phyloP scores from a whole-genome alignment of 169 alveolate species.

The Plasmodium relictum region DNA sequence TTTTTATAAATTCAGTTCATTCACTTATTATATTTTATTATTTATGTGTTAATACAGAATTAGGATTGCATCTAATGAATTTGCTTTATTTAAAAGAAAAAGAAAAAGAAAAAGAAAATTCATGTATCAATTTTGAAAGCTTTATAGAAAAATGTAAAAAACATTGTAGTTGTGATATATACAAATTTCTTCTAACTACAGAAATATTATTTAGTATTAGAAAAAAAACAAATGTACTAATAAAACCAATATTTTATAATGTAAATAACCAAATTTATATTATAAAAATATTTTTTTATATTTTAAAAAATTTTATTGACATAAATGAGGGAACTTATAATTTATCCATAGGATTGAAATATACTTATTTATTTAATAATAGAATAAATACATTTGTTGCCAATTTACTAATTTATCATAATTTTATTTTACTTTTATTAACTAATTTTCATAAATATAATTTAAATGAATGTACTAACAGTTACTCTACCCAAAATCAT shows the following conservation, averaged over 20 bases:
- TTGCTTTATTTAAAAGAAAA: background rate
- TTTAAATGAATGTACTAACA: background rate
- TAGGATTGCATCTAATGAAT: slow-evolving; percentile 17
- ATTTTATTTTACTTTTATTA: slow-evolving; percentile 38
- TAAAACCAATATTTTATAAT: slow-evolving; percentile 21
- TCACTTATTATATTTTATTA: slow-evolving; percentile 57
- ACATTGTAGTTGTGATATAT: slow-evolving; percentile 54
- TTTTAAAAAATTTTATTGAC: slow-evolving; percentile 43
- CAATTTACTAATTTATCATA: slow-evolving; percentile 40
- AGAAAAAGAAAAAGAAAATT: slow-evolving; percentile 1
- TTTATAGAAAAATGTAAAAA: slow-evolving; percentile 16
- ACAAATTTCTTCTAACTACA: slow-evolving; percentile 17
- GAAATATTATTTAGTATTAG: slow-evolving; percentile 33
- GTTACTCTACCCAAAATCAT: background rate
- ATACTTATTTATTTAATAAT: slow-evolving; percentile 23
- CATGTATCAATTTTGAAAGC: background rate
- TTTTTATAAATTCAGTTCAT: slow-evolving; percentile 29
- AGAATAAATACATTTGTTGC: slow-evolving; percentile 30
- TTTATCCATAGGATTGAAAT: slow-evolving; percentile 7
- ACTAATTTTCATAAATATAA: slow-evolving; percentile 12
- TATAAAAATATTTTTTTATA: slow-evolving; percentile 22
- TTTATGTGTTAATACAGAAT: slow-evolving; percentile 23
- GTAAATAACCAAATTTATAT: slow-evolving; percentile 6
- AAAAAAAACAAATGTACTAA: background rate
- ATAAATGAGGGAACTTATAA: slow-evolving; percentile 9